A percentile compares a stretch with the other conserved stretches of the same genome.
phyloP scores from a whole-genome alignment of 2,329 filamentous ascomycete genomes.

The Exophiala bonariae region DNA sequence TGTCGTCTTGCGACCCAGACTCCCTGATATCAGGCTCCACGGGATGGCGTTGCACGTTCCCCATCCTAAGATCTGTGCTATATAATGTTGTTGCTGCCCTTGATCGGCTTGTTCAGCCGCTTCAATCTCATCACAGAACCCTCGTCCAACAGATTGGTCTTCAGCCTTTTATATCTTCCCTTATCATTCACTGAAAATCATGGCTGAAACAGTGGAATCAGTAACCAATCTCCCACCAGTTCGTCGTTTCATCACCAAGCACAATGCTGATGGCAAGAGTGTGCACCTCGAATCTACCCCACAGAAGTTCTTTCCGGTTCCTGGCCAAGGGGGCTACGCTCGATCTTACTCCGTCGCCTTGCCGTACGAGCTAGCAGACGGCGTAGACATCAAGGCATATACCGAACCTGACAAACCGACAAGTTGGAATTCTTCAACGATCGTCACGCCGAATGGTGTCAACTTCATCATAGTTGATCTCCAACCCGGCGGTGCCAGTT shows the following conservation, averaged over 20 bases:
- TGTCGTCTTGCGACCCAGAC: no score
- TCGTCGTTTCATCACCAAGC: slow-evolving; percentile 17
- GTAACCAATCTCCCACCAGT: slow-evolving; percentile 2
- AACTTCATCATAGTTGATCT: slow-evolving; percentile 23
- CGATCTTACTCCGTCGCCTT: slow-evolving; percentile 22
- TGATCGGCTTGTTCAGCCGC: no score
- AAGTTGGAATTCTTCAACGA: slow-evolving; percentile 15
- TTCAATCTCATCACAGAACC: no score
- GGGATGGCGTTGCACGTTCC: no score
- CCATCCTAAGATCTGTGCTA: no score
- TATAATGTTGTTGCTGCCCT: no score
- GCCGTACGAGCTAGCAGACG: slow-evolving; percentile 14
- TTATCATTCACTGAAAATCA: not conserved
- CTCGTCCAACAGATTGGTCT: no score
- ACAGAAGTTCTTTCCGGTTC: slow-evolving; percentile 11
- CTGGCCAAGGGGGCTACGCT: slow-evolving; percentile 11
- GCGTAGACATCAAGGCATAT: slow-evolving; percentile 22
- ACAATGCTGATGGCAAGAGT: slow-evolving; percentile 19
- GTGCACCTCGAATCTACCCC: slow-evolving; percentile 16
- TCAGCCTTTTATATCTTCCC: no score
- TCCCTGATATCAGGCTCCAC: no score
- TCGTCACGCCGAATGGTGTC: slow-evolving; percentile 17
- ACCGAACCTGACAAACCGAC: slow-evolving; percentile 9
- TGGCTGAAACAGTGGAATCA: not conserved
- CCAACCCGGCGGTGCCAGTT: slow-evolving; percentile 13